Evolutionary conservation across 2,329 filamentous ascomycete species (phyloP).

Genomic region (Scorias spongiosa): DNA sequence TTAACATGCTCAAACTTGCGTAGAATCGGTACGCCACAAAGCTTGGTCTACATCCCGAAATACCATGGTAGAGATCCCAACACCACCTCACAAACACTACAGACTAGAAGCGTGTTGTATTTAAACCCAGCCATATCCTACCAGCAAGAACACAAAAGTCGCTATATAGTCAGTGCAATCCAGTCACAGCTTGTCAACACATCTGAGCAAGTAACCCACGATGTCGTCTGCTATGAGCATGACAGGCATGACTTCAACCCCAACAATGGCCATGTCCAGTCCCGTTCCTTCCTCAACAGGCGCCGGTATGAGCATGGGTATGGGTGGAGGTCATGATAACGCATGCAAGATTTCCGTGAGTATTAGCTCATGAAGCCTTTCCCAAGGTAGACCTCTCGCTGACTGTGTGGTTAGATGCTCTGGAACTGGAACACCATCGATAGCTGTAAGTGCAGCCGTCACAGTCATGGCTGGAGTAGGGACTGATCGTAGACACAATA

Average conservation of each 20-base stretch:
- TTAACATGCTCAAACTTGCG: no score
- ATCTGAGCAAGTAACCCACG: no score
- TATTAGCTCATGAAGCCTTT: background rate
- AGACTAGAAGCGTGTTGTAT: no score
- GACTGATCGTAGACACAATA: background rate
- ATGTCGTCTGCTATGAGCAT: conserved; percentile 4
- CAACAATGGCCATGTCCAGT: conserved; percentile 6
- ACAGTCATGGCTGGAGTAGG: conserved; percentile 2
- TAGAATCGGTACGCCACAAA: no score
- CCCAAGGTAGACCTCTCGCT: background rate
- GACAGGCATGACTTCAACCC: conserved; percentile 3
- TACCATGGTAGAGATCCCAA: no score
- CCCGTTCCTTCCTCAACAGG: conserved; percentile 2
- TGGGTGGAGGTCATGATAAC: conserved; percentile 4
- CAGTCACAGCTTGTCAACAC: no score
- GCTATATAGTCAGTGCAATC: no score
- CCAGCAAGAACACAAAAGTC: no score
- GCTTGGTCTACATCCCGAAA: no score
- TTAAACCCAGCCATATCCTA: no score
- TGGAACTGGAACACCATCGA: conserved; percentile 68
- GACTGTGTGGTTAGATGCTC: conserved; percentile 45
- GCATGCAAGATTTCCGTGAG: conserved; percentile 26
- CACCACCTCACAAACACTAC: no score
- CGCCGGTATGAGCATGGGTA: conserved; percentile 11
- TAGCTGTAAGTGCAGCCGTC: conserved; percentile 28